Evolutionary conservation across 495 filamentous ascomycete species (phyloP).

Genomic region (Delitschia confertaspora): DNA sequence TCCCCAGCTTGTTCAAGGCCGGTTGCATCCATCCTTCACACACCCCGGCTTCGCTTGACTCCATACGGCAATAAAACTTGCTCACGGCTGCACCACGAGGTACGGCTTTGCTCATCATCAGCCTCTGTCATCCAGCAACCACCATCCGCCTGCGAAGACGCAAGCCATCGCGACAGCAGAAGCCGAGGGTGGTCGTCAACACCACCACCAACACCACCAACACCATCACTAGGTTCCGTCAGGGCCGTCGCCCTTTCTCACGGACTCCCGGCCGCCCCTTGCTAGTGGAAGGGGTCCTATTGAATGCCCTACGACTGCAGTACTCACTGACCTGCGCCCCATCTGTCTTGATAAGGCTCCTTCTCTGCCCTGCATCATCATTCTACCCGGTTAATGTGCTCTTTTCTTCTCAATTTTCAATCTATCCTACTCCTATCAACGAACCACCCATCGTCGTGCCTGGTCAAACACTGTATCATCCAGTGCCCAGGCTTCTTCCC

Average conservation of each 20-base stretch:
- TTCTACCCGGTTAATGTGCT: slow-evolving; percentile 21
- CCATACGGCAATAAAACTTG: slow-evolving; percentile 24
- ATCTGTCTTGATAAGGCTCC: neutral
- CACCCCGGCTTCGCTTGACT: too few relatives aligned
- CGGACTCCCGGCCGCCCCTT: too few relatives aligned
- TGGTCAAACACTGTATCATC: too few relatives aligned
- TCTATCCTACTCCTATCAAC: neutral
- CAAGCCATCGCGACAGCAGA: neutral
- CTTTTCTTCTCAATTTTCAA: slow-evolving; percentile 8
- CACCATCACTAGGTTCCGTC: neutral
- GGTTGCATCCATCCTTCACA: too few relatives aligned
- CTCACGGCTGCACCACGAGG: slow-evolving; percentile 5
- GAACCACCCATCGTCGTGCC: neutral
- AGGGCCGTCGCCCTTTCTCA: neutral
- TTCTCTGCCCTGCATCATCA: slow-evolving; percentile 3
- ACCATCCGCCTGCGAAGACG: neutral
- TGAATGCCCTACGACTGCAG: too few relatives aligned
- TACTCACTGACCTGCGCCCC: neutral
- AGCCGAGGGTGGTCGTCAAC: too few relatives aligned
- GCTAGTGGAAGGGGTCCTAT: too few relatives aligned
- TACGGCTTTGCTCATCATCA: neutral
- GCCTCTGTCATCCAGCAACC: neutral
- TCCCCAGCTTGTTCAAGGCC: too few relatives aligned
- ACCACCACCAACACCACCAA: neutral
- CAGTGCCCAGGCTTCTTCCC: too few relatives aligned